Evolutionary conservation across 495 filamentous ascomycete species (phyloP).

Genomic region (Penicillium daleae): DNA sequence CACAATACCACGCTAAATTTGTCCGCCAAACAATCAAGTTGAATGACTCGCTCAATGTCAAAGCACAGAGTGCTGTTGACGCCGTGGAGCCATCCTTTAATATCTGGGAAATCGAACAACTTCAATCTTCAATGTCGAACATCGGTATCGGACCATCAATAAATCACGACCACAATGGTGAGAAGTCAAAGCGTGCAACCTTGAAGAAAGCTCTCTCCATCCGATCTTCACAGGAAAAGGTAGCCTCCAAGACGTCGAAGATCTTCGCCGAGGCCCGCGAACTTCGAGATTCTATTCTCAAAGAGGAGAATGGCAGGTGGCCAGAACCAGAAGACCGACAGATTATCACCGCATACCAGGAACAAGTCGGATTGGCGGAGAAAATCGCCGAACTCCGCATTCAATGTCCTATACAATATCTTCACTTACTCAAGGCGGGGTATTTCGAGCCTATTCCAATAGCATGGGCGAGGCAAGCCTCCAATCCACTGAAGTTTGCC

Average conservation of each 20-base stretch:
- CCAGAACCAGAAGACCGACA: slow-evolving; percentile 39
- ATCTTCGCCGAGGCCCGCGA: slow-evolving; percentile 1
- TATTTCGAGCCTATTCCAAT: slow-evolving; percentile 55
- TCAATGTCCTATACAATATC: slow-evolving; percentile 45
- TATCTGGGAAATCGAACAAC: slow-evolving; percentile 41
- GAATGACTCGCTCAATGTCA: slow-evolving; percentile 39
- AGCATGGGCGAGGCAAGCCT: slow-evolving; percentile 42
- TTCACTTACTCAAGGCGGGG: slow-evolving; percentile 51
- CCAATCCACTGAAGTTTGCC: slow-evolving; percentile 50
- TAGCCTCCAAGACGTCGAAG: slow-evolving; percentile 24
- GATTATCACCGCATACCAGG: slow-evolving; percentile 46
- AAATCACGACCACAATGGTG: slow-evolving; percentile 6
- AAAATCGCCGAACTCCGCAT: slow-evolving; percentile 45
- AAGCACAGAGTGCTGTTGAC: slow-evolving; percentile 42
- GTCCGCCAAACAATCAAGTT: slow-evolving; percentile 34
- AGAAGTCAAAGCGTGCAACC: slow-evolving; percentile 33
- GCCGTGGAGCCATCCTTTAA: slow-evolving; percentile 39
- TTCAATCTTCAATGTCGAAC: slow-evolving; percentile 31
- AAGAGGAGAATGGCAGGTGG: slow-evolving; percentile 49
- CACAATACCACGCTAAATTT: slow-evolving; percentile 32
- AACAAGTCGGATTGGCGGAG: slow-evolving; percentile 43
- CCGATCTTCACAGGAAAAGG: slow-evolving; percentile 42
- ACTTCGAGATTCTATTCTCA: slow-evolving; percentile 41
- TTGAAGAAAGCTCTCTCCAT: slow-evolving; percentile 43
- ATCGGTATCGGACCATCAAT: slow-evolving; percentile 22